Evolutionary conservation across 306 rosid species (phyloP).

Genomic region (Hippophae gyantsensis): DNA sequence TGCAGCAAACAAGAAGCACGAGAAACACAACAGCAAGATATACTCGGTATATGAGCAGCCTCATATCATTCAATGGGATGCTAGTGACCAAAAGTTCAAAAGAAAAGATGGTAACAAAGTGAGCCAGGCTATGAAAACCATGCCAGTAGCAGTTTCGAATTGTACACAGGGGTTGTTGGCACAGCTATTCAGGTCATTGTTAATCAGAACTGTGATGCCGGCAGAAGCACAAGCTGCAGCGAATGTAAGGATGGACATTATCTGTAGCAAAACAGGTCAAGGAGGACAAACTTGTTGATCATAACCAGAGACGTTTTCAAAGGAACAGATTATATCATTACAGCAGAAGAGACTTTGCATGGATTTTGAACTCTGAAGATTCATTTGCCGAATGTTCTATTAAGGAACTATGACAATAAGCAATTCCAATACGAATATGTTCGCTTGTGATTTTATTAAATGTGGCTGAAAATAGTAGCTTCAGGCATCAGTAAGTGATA

Average conservation of each 20-base stretch:
- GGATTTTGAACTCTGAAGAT: too few species aligned
- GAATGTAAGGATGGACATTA: constrained; percentile 69
- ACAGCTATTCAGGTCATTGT: constrained; percentile 67
- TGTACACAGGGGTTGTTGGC: constrained; percentile 54
- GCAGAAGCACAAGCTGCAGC: constrained; percentile 97
- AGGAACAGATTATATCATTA: too few species aligned
- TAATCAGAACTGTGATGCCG: constrained; percentile 86
- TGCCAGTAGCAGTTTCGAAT: constrained; percentile 76
- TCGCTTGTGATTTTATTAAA: too few species aligned
- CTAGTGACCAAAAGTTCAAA: constrained; percentile 73
- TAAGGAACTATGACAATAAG: too few species aligned
- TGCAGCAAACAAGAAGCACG: constrained; percentile 5
- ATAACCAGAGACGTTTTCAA: too few species aligned
- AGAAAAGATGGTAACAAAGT: constrained; percentile 70
- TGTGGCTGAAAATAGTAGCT: too few species aligned
- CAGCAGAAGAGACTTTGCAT: too few species aligned
- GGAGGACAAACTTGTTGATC: not conserved
- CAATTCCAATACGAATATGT: too few species aligned
- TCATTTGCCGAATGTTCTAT: too few species aligned
- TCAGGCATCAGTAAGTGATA: too few species aligned
- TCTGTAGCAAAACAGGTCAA: constrained; percentile 30
- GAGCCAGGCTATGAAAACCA: constrained; percentile 88
- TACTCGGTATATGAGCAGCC: not conserved
- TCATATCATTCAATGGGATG: constrained; percentile 32
- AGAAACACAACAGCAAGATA: constrained; percentile 3